phyloP scores from a whole-genome alignment of 345 rosid genomes.

The Arabidopsis suecica region DNA sequence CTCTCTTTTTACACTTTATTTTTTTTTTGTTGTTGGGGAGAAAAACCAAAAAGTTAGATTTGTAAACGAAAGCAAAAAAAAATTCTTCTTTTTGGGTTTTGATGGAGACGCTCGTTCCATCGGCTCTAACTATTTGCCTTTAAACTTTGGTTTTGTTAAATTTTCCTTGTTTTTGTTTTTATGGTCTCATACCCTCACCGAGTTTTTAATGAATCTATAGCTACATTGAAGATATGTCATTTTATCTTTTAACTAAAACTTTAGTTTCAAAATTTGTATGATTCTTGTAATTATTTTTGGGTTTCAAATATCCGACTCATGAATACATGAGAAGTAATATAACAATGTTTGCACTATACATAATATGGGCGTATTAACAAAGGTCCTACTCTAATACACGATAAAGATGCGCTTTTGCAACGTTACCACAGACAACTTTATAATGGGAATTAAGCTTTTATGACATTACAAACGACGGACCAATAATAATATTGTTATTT shows the following conservation, averaged over 20 bases:
- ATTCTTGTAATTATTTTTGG: neutral
- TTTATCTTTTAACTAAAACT: too few relatives aligned
- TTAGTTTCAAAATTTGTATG: too few relatives aligned
- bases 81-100: slow-evolving; percentile 26
- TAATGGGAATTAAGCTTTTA: slow-evolving; percentile 29
- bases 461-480: slow-evolving; percentile 27
- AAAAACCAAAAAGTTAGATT: slow-evolving; percentile 37
- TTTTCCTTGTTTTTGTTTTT: neutral
- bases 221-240: too few relatives aligned
- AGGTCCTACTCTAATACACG: slow-evolving; percentile 16
- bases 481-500: neutral
- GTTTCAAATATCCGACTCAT: neutral
- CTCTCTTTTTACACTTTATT: slow-evolving; percentile 2
- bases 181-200: neutral
- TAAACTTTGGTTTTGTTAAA: neutral
- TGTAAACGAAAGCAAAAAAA: slow-evolving; percentile 27
- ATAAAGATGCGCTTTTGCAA: slow-evolving; percentile 45
- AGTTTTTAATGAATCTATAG: too few relatives aligned
- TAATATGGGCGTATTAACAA: neutral
- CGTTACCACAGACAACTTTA: slow-evolving; percentile 35
- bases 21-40: slow-evolving; percentile 2
- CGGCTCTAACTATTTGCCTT: slow-evolving; percentile 18
- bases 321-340: neutral
- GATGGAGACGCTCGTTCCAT: slow-evolving; percentile 39
- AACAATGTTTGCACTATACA: neutral